Evolutionary conservation across 331 rosid species (phyloP).

Genomic region (Dryas integrifolia): DNA sequence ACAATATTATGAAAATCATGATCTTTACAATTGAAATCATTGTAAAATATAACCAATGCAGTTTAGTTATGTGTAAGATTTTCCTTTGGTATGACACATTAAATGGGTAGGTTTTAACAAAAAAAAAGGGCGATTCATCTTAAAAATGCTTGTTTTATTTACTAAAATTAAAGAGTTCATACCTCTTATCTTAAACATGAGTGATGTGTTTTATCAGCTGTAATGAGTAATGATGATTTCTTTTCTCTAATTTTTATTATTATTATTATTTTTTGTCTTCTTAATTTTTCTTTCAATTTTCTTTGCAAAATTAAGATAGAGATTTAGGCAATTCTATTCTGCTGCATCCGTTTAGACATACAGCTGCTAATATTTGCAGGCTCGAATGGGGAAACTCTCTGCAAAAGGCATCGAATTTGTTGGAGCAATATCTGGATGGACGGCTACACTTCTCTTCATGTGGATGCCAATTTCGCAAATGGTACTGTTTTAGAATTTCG

Average conservation of each 20-base stretch:
- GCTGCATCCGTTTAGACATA: conserved; percentile 24
- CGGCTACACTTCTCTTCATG: conserved; percentile 97
- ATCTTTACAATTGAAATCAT: background rate
- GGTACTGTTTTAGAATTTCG: conserved; percentile 44
- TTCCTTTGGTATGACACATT: background rate
- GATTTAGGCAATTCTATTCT: conserved; percentile 18
- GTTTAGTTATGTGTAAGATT: too few relatives aligned
- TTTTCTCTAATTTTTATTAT: background rate
- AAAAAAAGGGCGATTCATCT: too few relatives aligned
- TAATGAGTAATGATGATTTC: background rate
- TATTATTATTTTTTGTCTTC: background rate
- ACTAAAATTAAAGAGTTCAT: too few relatives aligned
- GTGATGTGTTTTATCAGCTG: background rate
- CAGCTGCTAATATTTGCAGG: conserved; percentile 51
- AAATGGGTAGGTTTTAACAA: background rate
- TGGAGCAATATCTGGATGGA: conserved; percentile 94
- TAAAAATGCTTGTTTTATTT: too few relatives aligned
- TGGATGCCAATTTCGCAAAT: conserved; percentile 98
- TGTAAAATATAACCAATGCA: too few relatives aligned
- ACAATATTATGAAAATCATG: background rate
- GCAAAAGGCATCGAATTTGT: conserved; percentile 71
- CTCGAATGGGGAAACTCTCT: conserved; percentile 74
- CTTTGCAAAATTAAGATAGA: conserved; percentile 14
- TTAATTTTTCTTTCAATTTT: background rate
- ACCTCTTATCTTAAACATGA: background rate